A percentile compares a stretch with the other conserved stretches of the same genome.
phyloP scores from a whole-genome alignment of 148 eudicot genomes.

The Amaranthus hypochondriacus region DNA sequence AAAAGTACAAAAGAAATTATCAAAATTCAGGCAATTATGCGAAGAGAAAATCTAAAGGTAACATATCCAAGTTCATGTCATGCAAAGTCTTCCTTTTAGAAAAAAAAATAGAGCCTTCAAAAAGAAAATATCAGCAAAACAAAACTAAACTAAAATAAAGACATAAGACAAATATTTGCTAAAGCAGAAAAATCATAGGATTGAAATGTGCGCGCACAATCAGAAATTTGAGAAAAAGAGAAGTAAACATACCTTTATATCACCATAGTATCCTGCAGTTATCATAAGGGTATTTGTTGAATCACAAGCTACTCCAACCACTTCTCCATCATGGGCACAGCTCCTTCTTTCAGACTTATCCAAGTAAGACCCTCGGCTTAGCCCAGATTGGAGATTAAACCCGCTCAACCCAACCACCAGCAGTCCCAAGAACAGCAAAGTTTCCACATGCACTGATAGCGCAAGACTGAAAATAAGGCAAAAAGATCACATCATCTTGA shows the following conservation, averaged over 20 bases:
- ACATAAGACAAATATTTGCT: neutral
- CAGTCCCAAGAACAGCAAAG: constrained; percentile 88
- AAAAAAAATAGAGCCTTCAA: neutral
- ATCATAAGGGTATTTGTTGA: constrained; percentile 81
- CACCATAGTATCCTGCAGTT: constrained; percentile 90
- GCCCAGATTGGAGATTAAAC: constrained; percentile 95
- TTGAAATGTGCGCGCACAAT: neutral
- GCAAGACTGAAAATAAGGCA: constrained; percentile 49
- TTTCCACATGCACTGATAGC: constrained; percentile 95
- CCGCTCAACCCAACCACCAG: constrained; percentile 94
- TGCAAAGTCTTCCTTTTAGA: neutral
- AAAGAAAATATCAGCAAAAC: neutral
- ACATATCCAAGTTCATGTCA: neutral
- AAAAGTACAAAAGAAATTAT: neutral
- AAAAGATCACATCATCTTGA: neutral
- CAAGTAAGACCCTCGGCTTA: constrained; percentile 80
- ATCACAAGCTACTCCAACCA: constrained; percentile 93
- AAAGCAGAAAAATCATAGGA: neutral
- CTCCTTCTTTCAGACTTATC: constrained; percentile 49
- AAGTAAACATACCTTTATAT: constrained; percentile 53
- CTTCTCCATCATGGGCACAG: constrained; percentile 82
- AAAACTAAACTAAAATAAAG: neutral
- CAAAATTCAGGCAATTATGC: neutral
- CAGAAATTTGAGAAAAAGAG: neutral
- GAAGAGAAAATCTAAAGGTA: neutral